Percentiles rank a stretch among this genome's conserved stretches.
phyloP scores from a whole-genome alignment of 345 rosid species.

The Garcia nutans region DNA sequence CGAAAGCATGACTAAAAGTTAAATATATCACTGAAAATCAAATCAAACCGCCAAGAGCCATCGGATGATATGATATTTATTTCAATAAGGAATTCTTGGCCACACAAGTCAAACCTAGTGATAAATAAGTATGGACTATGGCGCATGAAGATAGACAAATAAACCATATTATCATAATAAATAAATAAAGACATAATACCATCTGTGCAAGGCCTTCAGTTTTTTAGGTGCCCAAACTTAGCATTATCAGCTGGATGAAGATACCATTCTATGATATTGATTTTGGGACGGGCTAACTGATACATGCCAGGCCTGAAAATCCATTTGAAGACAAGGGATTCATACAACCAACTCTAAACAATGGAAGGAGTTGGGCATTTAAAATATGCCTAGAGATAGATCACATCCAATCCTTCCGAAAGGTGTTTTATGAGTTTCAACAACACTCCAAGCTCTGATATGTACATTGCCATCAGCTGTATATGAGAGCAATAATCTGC shows the following conservation, averaged over 20 bases:
- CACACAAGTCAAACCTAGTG: too few relatives aligned
- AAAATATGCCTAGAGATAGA: background rate
- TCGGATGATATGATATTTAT: too few relatives aligned
- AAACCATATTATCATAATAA: too few relatives aligned
- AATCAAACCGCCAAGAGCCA: too few relatives aligned
- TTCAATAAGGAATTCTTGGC: too few relatives aligned
- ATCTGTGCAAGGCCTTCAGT: background rate
- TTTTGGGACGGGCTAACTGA: constrained; percentile 19
- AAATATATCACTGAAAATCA: too few relatives aligned
- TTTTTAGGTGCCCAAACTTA: constrained; percentile 12
- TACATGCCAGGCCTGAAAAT: background rate
- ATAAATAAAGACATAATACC: background rate
- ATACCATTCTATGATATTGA: constrained; percentile 22
- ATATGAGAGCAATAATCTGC: background rate
- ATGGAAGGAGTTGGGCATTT: constrained; percentile 1
- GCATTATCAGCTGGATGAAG: constrained; percentile 20
- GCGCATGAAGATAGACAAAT: too few relatives aligned
- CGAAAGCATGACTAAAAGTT: too few relatives aligned
- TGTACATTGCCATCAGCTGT: background rate
- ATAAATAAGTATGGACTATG: too few relatives aligned
- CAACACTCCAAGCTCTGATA: background rate
- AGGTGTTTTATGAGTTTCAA: constrained; percentile 7
- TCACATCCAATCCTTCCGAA: constrained; percentile 12
- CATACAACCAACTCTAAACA: background rate
- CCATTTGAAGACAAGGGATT: constrained; percentile 10